Evolutionary conservation across 2,329 filamentous ascomycete genomes (phyloP), one percentile per base, ranked within the genome.

Genomic region (Sordariomycetes sp.): DNA sequence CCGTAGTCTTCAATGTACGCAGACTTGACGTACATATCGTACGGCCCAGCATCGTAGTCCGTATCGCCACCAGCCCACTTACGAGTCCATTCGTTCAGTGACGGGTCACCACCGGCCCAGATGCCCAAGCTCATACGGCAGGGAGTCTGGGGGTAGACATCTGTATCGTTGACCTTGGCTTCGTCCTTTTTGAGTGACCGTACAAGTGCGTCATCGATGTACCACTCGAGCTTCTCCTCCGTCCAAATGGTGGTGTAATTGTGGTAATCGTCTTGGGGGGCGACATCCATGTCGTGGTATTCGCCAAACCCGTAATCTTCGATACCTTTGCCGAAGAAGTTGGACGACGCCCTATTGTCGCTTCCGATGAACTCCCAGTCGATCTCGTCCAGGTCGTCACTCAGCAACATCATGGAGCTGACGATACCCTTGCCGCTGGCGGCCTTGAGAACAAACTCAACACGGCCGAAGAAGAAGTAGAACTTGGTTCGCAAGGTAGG

Each of bases 401-500:
- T 90, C 44, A 92, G 70, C 56, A 90, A 70, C 53, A 94, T 88
- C 49, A 93, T 79, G 41, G 83, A 78, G 49, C 79, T 86, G 46
- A 94, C 75, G 42, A 94, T 79, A 33, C 87, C 87, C 7, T 62
- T 63, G 14, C 87, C 87, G 2, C 66, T 61, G 1, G 87, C 79
- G 4, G 83, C 82, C 62, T 86, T 85, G 65, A 93, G 73, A 45
- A 75, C 68, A 38, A 90, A 70, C 57, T 92, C 85, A 36, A 86
- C 78, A 39, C 79, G 75, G 35, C 86, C 86, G 45, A 82, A 90
- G 66, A 93, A 87, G 58, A 94, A 82, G 63, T 86, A 92, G 55
- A 87, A 90, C 46, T 78, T 76, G 30, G 82, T 79, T 43, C 79
- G 72, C 41, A 94, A 72, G 1, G 86, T 93, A 1, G 86, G 84